Percentiles rank a stretch among this genome's conserved stretches.
These are phyloP conservation scores for Dalbergia oliveri DNA, from an alignment of 306 rosid species.

Conservation along the genomic window DNA sequence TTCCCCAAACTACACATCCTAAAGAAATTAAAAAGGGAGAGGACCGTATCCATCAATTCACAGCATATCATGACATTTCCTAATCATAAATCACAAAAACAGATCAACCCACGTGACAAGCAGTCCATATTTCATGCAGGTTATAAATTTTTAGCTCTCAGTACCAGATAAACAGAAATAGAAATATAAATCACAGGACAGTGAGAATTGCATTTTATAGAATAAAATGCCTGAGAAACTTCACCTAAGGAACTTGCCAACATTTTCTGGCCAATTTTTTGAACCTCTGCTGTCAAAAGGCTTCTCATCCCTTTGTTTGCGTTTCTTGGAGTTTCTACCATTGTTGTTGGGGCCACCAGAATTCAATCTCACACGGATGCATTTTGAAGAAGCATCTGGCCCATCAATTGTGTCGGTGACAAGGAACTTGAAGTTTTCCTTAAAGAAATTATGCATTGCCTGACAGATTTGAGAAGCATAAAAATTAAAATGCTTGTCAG, in stretches of 20 bases:
- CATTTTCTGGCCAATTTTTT: slow-evolving; percentile 78
- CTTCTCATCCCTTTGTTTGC: slow-evolving; percentile 80
- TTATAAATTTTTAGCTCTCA: slow-evolving; percentile 3
- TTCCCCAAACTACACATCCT: neutral
- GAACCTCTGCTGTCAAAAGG: slow-evolving; percentile 97
- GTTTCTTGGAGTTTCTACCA: slow-evolving; percentile 74
- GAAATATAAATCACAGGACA: slow-evolving; percentile 7
- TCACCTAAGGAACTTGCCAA: slow-evolving; percentile 88
- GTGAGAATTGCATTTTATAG: slow-evolving; percentile 34
- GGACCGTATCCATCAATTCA: slow-evolving; percentile 4
- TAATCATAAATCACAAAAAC: neutral
- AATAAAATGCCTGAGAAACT: slow-evolving; percentile 29
- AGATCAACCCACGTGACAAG: slow-evolving; percentile 11
- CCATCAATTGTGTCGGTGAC: slow-evolving; percentile 90
- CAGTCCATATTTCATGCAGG: neutral
- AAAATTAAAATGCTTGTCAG: neutral
- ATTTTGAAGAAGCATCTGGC: slow-evolving; percentile 88
- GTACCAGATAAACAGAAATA: slow-evolving; percentile 16
- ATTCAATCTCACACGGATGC: slow-evolving; percentile 87
- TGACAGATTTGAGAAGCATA: slow-evolving; percentile 53
- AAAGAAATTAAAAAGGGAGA: neutral
- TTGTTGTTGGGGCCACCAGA: slow-evolving; percentile 60
- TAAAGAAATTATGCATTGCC: slow-evolving; percentile 89
- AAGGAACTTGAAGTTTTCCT: slow-evolving; percentile 86
- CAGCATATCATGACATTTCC: neutral